Evolutionary conservation across 768 basidiomycete genomes (phyloP), one percentile per base, ranked within the genome.

Genomic region (Chalciporus pseudorubinellus): DNA sequence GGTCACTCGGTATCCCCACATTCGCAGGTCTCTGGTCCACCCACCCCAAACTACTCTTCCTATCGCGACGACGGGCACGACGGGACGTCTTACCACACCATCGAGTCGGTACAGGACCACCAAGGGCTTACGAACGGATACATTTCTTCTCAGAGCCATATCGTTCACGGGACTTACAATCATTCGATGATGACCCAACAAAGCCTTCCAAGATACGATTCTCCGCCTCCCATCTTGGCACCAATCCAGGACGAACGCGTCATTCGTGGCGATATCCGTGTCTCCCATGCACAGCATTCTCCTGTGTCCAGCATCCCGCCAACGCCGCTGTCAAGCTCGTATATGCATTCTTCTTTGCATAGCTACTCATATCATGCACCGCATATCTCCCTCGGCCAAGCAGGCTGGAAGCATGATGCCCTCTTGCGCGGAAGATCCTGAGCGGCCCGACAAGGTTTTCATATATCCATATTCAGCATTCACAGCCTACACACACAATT

Each of bases 181-280:
- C 56, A 61, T 51, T 39, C 63, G 20, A 43, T 60, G 51, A 22
- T 60, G 20, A 46, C 55, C 34, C 65, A 59, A 22, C 65, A 63
- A 14, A 57, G 36, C 44, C 55, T 53, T 45, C 62, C 57, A 1
- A 68, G 80, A 34, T 80, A 78, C 50, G 72, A 74, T 19, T 80
- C 78, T 0, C 81, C 82, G 0, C 81, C 82, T 24, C 81, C 80
- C 0, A 74, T 70, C 7, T 67, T 84, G 26, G 81, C 82, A 19
- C 82, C 82, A 3, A 81, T 83, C 34, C 82, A 83, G 44, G 67
- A 70, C 18, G 63, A 70, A 48, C 59, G 65, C 9, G 65, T 70
- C 24, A 60, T 68, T 31, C 60, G 70, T 41, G 69, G 65, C 7
- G 65, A 65, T 38, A 59, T 66, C 16, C 58, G 65, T 3, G 40